phyloP scores from a whole-genome alignment of 192 early-diverging fungal genomes.

The Backusella luteola region DNA sequence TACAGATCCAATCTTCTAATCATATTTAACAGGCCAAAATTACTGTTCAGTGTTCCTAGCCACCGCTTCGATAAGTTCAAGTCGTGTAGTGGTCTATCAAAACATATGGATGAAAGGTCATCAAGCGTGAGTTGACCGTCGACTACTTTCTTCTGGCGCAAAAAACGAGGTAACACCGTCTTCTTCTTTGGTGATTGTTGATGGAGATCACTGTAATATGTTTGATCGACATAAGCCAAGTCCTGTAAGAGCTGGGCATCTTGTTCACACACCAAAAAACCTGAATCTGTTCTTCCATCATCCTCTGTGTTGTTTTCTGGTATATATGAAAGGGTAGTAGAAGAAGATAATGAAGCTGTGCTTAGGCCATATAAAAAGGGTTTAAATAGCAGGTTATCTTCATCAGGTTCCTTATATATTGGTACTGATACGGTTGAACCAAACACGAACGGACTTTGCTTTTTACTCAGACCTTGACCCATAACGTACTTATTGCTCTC shows the following conservation, averaged over 20 bases:
- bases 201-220: conserved; percentile 4
- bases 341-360: too few relatives aligned
- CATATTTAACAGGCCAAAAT: conserved; percentile 6
- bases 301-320: background rate
- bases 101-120: background rate
- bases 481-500: background rate
- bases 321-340: background rate
- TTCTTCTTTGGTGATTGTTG: background rate
- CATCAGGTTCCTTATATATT: background rate
- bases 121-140: background rate
- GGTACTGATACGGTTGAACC: background rate
- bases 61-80: conserved; percentile 2
- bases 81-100: background rate
- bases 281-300: conserved; percentile 8
- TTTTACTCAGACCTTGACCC: conserved; percentile 3
- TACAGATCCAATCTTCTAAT: conserved; percentile 17
- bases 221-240: conserved; percentile 14
- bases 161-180: background rate
- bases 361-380: conserved; percentile 10
- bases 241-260: background rate
- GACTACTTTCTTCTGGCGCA: background rate
- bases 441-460: background rate
- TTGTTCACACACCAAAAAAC: conserved; percentile 1
- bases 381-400: conserved; percentile 6
- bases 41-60: background rate